Evolutionary conservation across 1,139 yeast species (phyloP), one percentile per base, ranked within the genome.

Genomic region (Entelexis paramagnoliae): DNA sequence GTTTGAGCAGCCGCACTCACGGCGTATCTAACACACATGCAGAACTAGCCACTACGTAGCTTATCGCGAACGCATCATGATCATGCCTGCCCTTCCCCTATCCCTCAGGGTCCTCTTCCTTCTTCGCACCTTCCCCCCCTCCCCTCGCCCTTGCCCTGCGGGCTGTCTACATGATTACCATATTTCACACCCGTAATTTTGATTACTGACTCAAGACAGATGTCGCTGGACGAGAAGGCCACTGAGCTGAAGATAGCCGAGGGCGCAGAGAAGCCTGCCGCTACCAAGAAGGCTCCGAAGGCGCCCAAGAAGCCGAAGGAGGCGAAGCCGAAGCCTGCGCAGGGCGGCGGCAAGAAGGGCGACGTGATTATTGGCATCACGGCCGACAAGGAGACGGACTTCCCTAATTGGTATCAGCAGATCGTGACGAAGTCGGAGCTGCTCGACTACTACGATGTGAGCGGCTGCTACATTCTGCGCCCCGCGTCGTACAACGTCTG

Each of bases 321-420:
- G 51, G 48, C 46, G 36, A 42, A 48, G 43, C 49, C 46, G 17
- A 42, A 51, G 51, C 53, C 54, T n/a, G 41, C 50, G 35, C 45
- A 44, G 24, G 58, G 62, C 11, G 53, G 49, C 22, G 51, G 83
- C 60, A 53, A 43, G 36, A 48, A 83, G 59, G 95, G 87, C 65
- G 95, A 96, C 52, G 91, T 91, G 63, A 74, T 91, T 64, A 87
- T 91, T 62, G 98, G 98, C 68, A 89, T 93, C 66, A 93, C 97
- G 46, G 94, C 84, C 50, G 95, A 88, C 68, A 93, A 91, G 73
- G 77, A 81, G 57, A 75, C 79, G 64, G 98, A 93, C 66, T 93
- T 93, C 75, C 80, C 98, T 56, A 80, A 88, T 51, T 93, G 99
- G 99, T 93, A 91, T 74, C 88, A 89, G 60, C 97, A 93, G 73